Percentiles rank a stretch among this genome's conserved stretches.
Evolutionary conservation across 2,329 filamentous ascomycete species (phyloP).

Genomic region (Pseudocercospora pini-densiflorae): DNA sequence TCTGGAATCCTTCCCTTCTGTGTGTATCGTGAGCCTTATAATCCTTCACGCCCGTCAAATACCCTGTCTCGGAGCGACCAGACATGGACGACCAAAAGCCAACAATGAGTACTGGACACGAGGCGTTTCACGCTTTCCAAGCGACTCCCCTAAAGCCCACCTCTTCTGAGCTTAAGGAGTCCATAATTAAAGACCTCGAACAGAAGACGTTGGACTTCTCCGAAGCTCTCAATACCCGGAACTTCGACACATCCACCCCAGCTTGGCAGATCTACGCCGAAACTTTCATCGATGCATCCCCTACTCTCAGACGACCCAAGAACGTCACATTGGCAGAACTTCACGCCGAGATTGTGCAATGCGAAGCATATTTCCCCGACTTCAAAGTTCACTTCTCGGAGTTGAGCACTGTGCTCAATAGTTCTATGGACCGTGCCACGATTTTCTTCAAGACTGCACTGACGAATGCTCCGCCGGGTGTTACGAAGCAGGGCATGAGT

Average conservation of each 20-base stretch:
- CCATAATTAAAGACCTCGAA: slow-evolving; percentile 1
- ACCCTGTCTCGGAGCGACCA: no score
- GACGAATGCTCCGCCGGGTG: neutral
- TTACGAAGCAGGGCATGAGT: slow-evolving; percentile 1
- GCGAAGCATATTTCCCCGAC: neutral
- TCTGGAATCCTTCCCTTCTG: neutral
- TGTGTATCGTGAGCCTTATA: neutral
- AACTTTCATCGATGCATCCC: neutral
- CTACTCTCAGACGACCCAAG: neutral
- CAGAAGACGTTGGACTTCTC: neutral
- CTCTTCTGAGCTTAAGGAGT: neutral
- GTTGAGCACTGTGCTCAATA: neutral
- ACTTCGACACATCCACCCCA: neutral
- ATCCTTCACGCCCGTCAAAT: neutral
- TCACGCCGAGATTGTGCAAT: neutral
- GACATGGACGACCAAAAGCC: no score
- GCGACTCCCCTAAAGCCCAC: neutral
- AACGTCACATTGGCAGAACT: neutral
- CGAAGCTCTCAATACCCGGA: neutral
- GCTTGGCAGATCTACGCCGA: slow-evolving; percentile 1
- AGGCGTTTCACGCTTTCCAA: neutral
- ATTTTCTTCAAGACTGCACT: neutral
- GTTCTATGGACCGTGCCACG: neutral
- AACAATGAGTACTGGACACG: neutral
- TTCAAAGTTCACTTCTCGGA: neutral